These are phyloP conservation scores for Salvia miltiorrhiza DNA, from an alignment of 257 asterid genomes.

Conservation along the genomic window DNA sequence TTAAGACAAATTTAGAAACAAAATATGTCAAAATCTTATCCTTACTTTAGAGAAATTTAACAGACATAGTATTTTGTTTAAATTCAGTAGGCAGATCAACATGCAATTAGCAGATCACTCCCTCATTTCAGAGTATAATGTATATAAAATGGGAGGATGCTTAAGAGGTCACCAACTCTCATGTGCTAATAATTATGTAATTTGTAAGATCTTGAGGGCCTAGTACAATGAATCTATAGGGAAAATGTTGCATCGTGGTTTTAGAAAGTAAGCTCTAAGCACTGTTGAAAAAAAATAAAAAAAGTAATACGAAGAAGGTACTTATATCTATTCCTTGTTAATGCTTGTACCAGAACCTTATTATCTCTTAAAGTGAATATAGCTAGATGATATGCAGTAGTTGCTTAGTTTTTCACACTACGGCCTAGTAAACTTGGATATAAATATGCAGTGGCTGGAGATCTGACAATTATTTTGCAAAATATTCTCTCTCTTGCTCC, in stretches of 20 bases:
- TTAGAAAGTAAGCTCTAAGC: background rate
- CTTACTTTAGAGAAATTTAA: slow-evolving; percentile 9
- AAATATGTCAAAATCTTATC: background rate
- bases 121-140: background rate
- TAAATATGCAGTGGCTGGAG: too few relatives aligned
- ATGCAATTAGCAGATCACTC: background rate
- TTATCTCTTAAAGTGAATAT: background rate
- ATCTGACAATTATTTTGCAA: too few relatives aligned
- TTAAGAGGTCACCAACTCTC: background rate
- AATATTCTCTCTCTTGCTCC: too few relatives aligned
- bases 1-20: background rate
- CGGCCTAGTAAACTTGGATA: too few relatives aligned
- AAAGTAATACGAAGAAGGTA: background rate
- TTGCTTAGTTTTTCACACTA: too few relatives aligned
- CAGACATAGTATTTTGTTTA: background rate
- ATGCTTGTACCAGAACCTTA: background rate
- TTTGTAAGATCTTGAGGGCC: background rate
- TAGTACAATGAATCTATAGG: slow-evolving; percentile 2
- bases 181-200: background rate
- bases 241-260: slow-evolving; percentile 1
- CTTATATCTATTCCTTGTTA: background rate
- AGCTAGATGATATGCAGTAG: too few relatives aligned
- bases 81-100: background rate
- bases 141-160: background rate
- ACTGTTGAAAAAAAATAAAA: background rate